Conservation (phyloP, 202 grass and related monocot species). For the Carex arenaria region DNA sequence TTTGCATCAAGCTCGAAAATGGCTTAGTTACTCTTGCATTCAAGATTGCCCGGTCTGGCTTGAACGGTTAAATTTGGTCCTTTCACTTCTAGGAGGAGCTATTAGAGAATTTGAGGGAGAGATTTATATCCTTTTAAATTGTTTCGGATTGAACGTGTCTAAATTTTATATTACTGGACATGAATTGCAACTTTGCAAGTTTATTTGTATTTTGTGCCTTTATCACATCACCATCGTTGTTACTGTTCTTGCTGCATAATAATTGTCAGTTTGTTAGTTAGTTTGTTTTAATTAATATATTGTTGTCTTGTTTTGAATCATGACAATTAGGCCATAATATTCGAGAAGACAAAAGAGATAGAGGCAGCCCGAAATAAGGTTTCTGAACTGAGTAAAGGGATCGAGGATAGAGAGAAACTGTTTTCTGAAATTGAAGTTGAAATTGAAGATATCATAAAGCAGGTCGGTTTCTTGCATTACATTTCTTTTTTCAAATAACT, state of each 20-base stretch:
- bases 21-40: background rate
- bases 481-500: background rate
- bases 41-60: background rate
- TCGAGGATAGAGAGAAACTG: slow-evolving; percentile 7
- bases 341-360: slow-evolving; percentile 9
- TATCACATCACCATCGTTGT: background rate
- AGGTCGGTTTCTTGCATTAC: background rate
- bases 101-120: background rate
- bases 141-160: background rate
- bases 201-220: background rate
- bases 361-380: background rate
- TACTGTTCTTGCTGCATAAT: background rate
- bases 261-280: background rate
- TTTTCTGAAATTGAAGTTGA: slow-evolving; percentile 20
- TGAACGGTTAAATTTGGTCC: background rate
- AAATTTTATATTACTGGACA: background rate
- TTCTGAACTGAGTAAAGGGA: slow-evolving; percentile 9
- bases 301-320: background rate
- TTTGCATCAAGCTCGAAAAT: background rate
- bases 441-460: slow-evolving; percentile 14
- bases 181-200: background rate
- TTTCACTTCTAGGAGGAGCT: background rate
- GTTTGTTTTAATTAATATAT: background rate
- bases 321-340: slow-evolving; percentile 6
- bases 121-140: background rate